Evolutionary conservation across 805 yeast species (phyloP), one percentile per base, ranked within the genome.

Genomic region (Candida stauntonica): DNA sequence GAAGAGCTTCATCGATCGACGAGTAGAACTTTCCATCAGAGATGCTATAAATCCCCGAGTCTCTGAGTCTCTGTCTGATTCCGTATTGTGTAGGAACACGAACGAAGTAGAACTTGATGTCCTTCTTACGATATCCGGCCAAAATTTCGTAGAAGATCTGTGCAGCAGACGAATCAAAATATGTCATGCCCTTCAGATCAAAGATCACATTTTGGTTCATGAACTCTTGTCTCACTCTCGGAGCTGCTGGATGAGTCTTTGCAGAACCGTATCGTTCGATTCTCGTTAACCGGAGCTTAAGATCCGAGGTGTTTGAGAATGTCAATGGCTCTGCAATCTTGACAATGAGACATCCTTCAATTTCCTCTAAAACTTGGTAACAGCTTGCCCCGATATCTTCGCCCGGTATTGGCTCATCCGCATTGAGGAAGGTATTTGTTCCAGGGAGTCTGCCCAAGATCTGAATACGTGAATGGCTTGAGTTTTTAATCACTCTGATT

Each of bases 281-380:
- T 31, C 96, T 66, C 30, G 70, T 65, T 41, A 88, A 63, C 26
- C 91, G 67, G 40, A 74, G 67, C 44, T 81, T 77, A 44, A 88
- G 65, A 50, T 86, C 94, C 19, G 82, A 82, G 7, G 89, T 73
- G 58, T 89, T 88, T 28, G 95, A 86, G 60, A 88, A 88, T 5
- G 89, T 86, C 43, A 88, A 66, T 2, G 96, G 95, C 54, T 88
- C 96, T 0, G 96, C 88, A 30, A 88, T 75, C 46, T 81, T 82
- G 26, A 88, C 82, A 20, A 87, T 76, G 26, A 89, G 64, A 39
- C 88, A 82, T 0, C 87, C 88, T 47, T 81, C 85, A 34, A 82
- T 66, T 28, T 66, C 66, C 50, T 70, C 74, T 20, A 67, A 57
- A 5, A 52, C 31, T 12, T 33, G 45, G 16, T 13, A 16, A 2